Evolutionary conservation across 108 stramenopile genomes (phyloP), one percentile per base, ranked within the genome.

Genomic region (Tribonema minus): DNA sequence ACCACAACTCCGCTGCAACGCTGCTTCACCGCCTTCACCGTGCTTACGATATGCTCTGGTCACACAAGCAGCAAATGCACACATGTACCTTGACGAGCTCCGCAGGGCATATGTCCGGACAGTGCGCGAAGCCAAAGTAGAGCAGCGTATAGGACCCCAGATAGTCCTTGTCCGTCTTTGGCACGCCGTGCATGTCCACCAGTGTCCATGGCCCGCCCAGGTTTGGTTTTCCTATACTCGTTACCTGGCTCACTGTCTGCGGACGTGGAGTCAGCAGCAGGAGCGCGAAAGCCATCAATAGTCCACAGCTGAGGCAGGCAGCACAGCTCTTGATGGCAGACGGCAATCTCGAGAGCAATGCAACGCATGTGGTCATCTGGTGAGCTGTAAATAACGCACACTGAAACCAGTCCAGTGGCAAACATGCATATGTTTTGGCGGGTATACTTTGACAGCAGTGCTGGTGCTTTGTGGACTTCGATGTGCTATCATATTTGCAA

Each of bases 71-170:
- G 46, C 46, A 54, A 54, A 9, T 54, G 20, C 20, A 9, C 9
- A 54, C 46, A 54, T 20, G 9, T 54, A 54, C 82, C 86, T 99
- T 99, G 54, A 97, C 88, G 88, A 99, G 94, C 90, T 99, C 99
- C 1, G 95, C 92, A 5, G 99, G 99, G 67, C 99, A 99, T 83
- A 99, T 99, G 79, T 99, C 99, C 33, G 99, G 99, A 85, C 99
- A 99, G 37, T 93, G 92, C 29, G 96, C 95, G 86, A 99, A 99
- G 61, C 99, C 99, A 85, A 99, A 99, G 87, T 99, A 99, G 4
- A 99, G 84, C 7, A 99, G 41, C 25, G 70, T 26, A 63, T 73
- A 83, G 39, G 84, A 23, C 9, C 89, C 85, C 23, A 68, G 69
- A 36, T 64, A 85, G 36, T 86, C 68, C n/a, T 65, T 83, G 61